phyloP scores from a whole-genome alignment of 1,284 basidiomycete species.

The Cystobasidiaceae sp. region DNA sequence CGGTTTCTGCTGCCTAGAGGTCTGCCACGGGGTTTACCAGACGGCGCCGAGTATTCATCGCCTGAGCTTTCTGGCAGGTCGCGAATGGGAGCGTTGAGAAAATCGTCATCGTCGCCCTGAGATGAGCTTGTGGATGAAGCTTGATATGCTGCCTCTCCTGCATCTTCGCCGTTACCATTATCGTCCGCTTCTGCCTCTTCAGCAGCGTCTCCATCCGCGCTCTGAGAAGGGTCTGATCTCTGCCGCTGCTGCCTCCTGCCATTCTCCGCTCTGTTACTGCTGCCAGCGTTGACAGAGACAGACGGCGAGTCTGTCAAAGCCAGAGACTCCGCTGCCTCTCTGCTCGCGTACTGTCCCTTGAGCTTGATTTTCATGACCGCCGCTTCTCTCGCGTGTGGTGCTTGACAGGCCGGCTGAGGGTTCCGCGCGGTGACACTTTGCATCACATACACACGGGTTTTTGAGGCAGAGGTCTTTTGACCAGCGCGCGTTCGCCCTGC shows the following conservation, averaged over 20 bases:
- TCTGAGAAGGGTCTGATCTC: neutral
- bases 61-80: conserved; percentile 21
- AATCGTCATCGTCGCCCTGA: conserved; percentile 12
- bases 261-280: neutral
- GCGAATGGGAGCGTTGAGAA: conserved; percentile 18
- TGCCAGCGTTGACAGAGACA: neutral
- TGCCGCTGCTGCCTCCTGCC: too few species aligned
- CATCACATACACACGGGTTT: too few species aligned
- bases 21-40: neutral
- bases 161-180: neutral
- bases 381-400: neutral
- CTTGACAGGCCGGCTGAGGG: too few species aligned
- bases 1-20: conserved; percentile 4
- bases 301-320: neutral
- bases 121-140: conserved; percentile 3
- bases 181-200: neutral
- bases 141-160: neutral
- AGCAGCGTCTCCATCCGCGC: neutral
- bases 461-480: neutral
- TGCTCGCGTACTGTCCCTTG: conserved; percentile 21
- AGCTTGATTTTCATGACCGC: conserved; percentile 20
- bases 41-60: conserved; percentile 18
- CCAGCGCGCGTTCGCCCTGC: neutral
- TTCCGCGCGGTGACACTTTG: too few species aligned
- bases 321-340: neutral